These are phyloP conservation scores for Leccinum idahoense DNA, from an alignment of 1,284 basidiomycete species.

Conservation along the genomic window DNA sequence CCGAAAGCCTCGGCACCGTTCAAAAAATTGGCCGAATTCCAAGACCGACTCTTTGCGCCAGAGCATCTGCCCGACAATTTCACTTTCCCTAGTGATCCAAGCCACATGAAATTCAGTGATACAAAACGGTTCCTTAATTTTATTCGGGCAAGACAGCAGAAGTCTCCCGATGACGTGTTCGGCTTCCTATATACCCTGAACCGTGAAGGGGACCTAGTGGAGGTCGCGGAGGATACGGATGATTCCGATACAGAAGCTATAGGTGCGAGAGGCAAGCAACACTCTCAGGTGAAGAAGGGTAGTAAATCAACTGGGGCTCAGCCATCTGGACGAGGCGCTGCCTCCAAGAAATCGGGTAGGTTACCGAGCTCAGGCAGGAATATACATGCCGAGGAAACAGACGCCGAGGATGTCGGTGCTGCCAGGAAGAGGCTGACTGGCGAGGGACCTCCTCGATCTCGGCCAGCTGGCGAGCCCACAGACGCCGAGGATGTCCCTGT, in stretches of 20 bases:
- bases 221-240: background rate
- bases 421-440: too few relatives aligned
- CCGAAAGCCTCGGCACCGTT: background rate
- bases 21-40: background rate
- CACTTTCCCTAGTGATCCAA: background rate
- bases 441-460: too few relatives aligned
- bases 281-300: too few relatives aligned
- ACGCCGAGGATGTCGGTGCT: too few relatives aligned
- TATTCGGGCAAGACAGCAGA: background rate
- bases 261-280: background rate
- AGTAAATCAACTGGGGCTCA: too few relatives aligned
- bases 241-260: background rate
- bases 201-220: background rate
- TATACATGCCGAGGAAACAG: too few relatives aligned
- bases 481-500: too few relatives aligned
- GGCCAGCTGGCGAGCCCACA: too few relatives aligned
- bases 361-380: too few relatives aligned
- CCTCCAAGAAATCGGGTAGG: too few relatives aligned
- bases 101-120: background rate
- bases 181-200: background rate
- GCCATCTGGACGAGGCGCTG: too few relatives aligned
- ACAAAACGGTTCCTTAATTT: background rate
- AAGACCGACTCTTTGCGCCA: background rate
- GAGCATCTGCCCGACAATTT: background rate
- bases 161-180: background rate